Evolutionary conservation across 2,329 filamentous ascomycete genomes (phyloP).

Genomic region (Fusarium sp.): DNA sequence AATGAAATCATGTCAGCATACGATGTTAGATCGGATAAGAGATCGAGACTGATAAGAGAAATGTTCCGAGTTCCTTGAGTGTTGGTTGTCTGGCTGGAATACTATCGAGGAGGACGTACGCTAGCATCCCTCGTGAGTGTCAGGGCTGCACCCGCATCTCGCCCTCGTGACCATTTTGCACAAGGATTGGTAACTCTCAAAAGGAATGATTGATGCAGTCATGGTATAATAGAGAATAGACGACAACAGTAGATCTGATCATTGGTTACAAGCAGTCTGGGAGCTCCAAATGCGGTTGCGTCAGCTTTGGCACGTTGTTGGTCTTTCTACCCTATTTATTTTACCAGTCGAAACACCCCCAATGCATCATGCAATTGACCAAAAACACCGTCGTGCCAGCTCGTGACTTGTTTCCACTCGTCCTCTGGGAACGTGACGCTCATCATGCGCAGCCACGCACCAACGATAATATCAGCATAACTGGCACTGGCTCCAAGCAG

Average conservation of each 20-base stretch:
- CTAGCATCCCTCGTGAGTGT: background rate
- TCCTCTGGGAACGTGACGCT: conserved; percentile 51
- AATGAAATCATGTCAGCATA: background rate
- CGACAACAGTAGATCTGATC: background rate
- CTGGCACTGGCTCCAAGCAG: conserved; percentile 57
- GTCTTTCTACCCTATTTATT: conserved; percentile 21
- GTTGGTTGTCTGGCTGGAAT: no score
- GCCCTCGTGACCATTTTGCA: no score
- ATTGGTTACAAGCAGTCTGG: background rate
- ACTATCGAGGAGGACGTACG: background rate
- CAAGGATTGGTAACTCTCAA: background rate
- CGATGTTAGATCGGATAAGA: background rate
- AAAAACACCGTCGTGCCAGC: conserved; percentile 64
- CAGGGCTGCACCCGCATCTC: background rate
- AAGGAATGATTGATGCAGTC: background rate
- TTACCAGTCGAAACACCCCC: conserved; percentile 50
- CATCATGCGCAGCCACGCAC: conserved; percentile 65
- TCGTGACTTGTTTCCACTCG: conserved; percentile 60
- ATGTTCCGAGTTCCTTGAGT: background rate
- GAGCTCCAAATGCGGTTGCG: background rate
- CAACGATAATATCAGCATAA: conserved; percentile 69
- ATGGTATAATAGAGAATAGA: background rate
- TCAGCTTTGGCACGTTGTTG: background rate
- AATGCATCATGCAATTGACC: conserved; percentile 61
- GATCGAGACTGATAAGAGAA: background rate